These are phyloP conservation scores for Polyporus arcularius DNA, from an alignment of 768 basidiomycete species.

Conservation along the genomic window DNA sequence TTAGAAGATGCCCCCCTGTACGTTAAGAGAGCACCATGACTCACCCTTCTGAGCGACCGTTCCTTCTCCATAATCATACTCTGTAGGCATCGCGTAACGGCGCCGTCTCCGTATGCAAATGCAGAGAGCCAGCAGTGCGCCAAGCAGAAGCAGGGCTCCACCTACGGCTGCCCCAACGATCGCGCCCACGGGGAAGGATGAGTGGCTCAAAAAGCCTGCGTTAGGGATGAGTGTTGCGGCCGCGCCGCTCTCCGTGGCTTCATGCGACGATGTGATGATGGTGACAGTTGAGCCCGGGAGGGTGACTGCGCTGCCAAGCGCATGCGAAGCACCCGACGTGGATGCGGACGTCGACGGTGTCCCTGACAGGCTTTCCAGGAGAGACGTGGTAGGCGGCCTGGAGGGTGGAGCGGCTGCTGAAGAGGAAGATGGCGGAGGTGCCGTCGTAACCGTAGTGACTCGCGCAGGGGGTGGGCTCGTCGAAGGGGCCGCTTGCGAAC, in stretches of 20 bases:
- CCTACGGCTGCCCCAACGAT: slow-evolving; percentile 4
- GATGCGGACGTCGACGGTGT: no score
- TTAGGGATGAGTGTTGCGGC: not conserved
- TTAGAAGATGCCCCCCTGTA: not conserved
- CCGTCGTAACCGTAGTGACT: not conserved
- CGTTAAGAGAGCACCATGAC: not conserved
- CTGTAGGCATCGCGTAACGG: not conserved
- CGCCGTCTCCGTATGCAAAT: not conserved
- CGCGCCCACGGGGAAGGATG: not conserved
- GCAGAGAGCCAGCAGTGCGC: not conserved
- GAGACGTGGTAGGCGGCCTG: no score
- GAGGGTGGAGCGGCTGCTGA: no score
- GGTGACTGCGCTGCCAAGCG: no score
- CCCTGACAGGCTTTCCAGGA: no score
- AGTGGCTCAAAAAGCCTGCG: not conserved
- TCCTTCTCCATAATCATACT: not conserved
- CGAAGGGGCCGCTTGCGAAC: not conserved
- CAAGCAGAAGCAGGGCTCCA: not conserved
- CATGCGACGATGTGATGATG: not conserved
- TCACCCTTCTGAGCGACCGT: not conserved
- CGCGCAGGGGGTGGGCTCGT: not conserved
- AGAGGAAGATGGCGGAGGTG: not conserved
- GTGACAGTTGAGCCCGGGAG: no score
- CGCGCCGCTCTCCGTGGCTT: not conserved
- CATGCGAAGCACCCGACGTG: no score